Conservation (phyloP, 2,329 filamentous ascomycete species). For the Xylariaceae sp. region DNA sequence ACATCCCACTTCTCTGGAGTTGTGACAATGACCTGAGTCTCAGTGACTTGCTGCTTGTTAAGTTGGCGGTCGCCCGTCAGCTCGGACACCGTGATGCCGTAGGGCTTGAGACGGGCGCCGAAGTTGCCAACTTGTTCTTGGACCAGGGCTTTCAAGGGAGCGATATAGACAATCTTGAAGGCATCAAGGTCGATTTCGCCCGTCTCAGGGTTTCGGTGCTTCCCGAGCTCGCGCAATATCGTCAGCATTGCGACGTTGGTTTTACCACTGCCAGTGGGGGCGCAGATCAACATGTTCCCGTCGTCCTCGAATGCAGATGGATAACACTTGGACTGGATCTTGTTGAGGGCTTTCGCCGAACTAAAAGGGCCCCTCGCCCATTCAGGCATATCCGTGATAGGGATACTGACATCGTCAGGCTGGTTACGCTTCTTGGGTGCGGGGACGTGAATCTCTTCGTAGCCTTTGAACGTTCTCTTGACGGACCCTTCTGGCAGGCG, state of each 20-base stretch:
- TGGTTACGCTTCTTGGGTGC: conserved; percentile 83
- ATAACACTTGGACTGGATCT: conserved; percentile 91
- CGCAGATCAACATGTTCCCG: conserved; percentile 96
- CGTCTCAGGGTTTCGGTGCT: conserved; percentile 80
- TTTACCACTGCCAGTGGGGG: conserved; percentile 94
- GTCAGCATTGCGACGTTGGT: conserved; percentile 98
- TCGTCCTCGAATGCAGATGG: conserved; percentile 88
- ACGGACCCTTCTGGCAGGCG: conserved; percentile 90
- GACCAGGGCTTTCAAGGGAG: conserved; percentile 89
- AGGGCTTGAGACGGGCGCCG: conserved; percentile 81
- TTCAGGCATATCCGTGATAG: conserved; percentile 81
- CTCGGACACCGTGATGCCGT: conserved; percentile 90
- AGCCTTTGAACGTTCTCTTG: conserved; percentile 93
- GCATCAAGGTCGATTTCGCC: conserved; percentile 94
- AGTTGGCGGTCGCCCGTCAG: conserved; percentile 95
- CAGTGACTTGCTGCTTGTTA: conserved; percentile 96
- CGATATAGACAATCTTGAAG: conserved; percentile 98
- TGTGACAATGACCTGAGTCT: conserved; percentile 96
- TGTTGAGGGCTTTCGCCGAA: conserved; percentile 80
- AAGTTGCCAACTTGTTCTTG: conserved; percentile 99
- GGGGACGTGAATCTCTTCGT: conserved; percentile 96
- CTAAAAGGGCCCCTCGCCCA: conserved; percentile 88
- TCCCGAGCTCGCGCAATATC: conserved; percentile 93
- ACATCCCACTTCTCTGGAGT: conserved; percentile 99
- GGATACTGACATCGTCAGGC: conserved; percentile 72